Percentiles rank a stretch among this genome's conserved stretches.
phyloP scores from a whole-genome alignment of 2,329 filamentous ascomycete genomes.

The Leptosphaerulina australis region DNA sequence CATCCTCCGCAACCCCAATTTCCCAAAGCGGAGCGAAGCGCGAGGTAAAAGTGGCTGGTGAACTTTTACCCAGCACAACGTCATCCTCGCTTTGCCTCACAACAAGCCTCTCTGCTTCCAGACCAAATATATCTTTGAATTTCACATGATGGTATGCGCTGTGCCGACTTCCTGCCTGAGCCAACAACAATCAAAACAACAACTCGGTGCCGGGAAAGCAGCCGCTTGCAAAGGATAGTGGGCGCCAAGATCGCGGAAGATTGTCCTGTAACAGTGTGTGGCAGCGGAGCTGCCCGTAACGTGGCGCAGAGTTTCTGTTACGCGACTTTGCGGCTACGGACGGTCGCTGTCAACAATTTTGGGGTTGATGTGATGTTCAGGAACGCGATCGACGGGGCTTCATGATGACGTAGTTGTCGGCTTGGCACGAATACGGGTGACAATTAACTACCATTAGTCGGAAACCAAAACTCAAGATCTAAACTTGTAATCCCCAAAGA shows the following conservation, averaged over 20 bases:
- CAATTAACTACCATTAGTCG: too few relatives aligned
- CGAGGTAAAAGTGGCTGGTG: constrained; percentile 17
- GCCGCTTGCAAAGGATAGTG: neutral
- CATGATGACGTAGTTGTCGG: constrained; percentile 23
- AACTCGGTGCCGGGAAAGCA: neutral
- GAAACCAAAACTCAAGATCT: too few relatives aligned
- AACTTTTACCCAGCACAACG: constrained; percentile 8
- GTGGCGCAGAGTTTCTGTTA: constrained; percentile 3
- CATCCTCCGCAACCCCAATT: constrained; percentile 10
- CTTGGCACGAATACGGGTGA: constrained; percentile 15
- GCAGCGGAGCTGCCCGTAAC: constrained; percentile 14
- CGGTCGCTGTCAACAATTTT: constrained; percentile 1
- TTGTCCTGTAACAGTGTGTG: constrained; percentile 12
- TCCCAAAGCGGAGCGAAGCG: constrained; percentile 17
- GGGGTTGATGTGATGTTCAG: constrained; percentile 3
- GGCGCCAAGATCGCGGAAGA: constrained; percentile 10
- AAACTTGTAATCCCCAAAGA: too few relatives aligned
- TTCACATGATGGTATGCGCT: constrained; percentile 8
- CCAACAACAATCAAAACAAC: constrained; percentile 1
- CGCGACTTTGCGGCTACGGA: constrained; percentile 5
- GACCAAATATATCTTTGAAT: neutral
- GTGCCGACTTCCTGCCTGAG: constrained; percentile 22
- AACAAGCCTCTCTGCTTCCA: constrained; percentile 13
- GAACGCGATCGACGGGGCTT: constrained; percentile 18
- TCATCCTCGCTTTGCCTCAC: constrained; percentile 7